phyloP scores from a whole-genome alignment of 164 flowering plant species.

The Cinnamomum micranthum region DNA sequence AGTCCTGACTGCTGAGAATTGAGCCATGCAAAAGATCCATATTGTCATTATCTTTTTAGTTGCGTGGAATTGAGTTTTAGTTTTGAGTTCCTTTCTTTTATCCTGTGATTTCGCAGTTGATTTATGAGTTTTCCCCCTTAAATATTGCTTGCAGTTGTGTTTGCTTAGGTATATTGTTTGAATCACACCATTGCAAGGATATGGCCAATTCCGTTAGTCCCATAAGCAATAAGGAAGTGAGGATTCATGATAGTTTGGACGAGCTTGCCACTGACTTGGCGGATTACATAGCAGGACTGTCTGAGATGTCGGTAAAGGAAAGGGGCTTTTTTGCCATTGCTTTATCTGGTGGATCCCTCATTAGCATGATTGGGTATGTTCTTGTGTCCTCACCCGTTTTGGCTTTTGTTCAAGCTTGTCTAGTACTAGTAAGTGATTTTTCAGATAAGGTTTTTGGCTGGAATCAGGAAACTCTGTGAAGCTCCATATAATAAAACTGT shows the following conservation, averaged over 20 bases:
- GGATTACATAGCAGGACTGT: conserved; percentile 71
- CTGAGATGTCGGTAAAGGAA: conserved; percentile 78
- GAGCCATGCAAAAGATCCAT: not conserved
- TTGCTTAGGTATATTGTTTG: conserved; percentile 1
- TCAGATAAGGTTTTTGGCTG: not conserved
- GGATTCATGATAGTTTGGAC: conserved; percentile 65
- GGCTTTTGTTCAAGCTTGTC: not conserved
- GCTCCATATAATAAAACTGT: conserved; percentile 75
- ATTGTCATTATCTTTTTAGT: no score
- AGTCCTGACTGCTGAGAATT: not conserved
- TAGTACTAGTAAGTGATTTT: not conserved
- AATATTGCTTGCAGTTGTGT: not conserved
- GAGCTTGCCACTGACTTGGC: conserved; percentile 75
- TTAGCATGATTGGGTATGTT: conserved; percentile 71
- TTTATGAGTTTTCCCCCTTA: not conserved
- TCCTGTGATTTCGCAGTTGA: no score
- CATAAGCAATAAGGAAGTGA: conserved; percentile 53
- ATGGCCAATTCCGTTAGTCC: conserved; percentile 49
- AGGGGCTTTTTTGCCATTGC: conserved; percentile 82
- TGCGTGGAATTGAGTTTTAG: not conserved
- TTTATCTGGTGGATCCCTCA: conserved; percentile 92
- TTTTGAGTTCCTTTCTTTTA: not conserved
- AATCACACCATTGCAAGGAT: not conserved
- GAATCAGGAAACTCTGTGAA: conserved; percentile 71
- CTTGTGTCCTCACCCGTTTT: not conserved